Evolutionary conservation across 805 yeast species (phyloP).

Genomic region (Suhomyces faveliae): DNA sequence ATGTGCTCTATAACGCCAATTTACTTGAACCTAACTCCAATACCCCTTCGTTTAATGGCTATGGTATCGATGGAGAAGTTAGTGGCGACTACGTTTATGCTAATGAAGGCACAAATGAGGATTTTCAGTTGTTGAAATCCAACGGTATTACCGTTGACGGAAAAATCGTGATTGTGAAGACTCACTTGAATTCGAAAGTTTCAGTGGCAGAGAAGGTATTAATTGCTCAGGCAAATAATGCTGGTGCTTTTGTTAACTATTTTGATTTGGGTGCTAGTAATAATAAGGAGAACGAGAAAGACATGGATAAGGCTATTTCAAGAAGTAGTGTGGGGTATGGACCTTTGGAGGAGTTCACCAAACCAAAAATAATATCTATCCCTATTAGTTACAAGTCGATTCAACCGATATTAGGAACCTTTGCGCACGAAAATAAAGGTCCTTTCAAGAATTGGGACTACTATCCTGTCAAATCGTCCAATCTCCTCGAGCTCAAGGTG

Average conservation of each 20-base stretch:
- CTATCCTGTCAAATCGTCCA: conserved; percentile 36
- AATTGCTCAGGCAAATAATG: conserved; percentile 27
- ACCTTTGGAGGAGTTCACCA: conserved; percentile 5
- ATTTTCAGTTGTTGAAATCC: conserved; percentile 21
- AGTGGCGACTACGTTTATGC: conserved; percentile 27
- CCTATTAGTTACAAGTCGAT: conserved; percentile 29
- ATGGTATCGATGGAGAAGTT: conserved; percentile 27
- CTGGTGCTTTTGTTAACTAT: conserved; percentile 25
- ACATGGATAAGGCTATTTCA: conserved; percentile 14
- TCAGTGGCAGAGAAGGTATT: conserved; percentile 23
- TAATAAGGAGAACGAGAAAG: conserved; percentile 10
- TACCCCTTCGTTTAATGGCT: conserved; percentile 33
- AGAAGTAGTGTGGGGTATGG: conserved; percentile 19
- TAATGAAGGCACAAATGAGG: conserved; percentile 30
- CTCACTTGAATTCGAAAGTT: conserved; percentile 11
- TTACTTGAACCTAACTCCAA: conserved; percentile 22
- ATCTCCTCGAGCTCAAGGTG: conserved; percentile 15
- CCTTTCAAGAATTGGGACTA: conserved; percentile 24
- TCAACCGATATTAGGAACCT: conserved; percentile 25
- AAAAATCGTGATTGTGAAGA: conserved; percentile 30
- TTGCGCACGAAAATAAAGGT: conserved; percentile 7
- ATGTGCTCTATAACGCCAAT: conserved; percentile 25
- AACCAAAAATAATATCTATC: conserved; percentile 21
- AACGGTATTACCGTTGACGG: conserved; percentile 19
- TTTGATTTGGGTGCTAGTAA: conserved; percentile 9